phyloP scores from a whole-genome alignment of 2,329 filamentous ascomycete genomes.

The Fonsecaea monophora region DNA sequence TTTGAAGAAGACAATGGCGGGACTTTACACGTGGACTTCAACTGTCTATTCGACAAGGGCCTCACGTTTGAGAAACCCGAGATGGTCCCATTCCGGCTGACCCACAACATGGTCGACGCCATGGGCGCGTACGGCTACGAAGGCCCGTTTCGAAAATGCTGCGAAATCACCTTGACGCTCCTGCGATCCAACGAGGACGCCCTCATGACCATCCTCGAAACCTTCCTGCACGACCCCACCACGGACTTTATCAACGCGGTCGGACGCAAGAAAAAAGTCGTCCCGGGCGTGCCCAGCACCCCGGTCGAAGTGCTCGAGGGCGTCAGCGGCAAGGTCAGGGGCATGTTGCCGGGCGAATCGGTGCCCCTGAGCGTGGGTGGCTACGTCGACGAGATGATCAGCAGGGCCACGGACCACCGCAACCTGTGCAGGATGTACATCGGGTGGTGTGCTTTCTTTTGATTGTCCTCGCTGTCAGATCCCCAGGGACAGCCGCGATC shows the following conservation, averaged over 20 bases:
- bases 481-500: neutral
- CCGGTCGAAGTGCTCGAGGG: constrained; percentile 84
- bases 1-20: constrained; percentile 93
- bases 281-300: constrained; percentile 65
- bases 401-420: constrained; percentile 78
- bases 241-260: constrained; percentile 86
- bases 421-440: constrained; percentile 96
- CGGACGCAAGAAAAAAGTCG: constrained; percentile 54
- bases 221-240: constrained; percentile 95
- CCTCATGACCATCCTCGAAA: constrained; percentile 94
- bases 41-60: constrained; percentile 98
- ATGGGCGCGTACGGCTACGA: constrained; percentile 94
- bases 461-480: constrained; percentile 21
- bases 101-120: constrained; percentile 97
- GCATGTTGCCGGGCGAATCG: constrained; percentile 82
- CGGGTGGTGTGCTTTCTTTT: constrained; percentile 82
- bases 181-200: constrained; percentile 93
- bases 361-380: constrained; percentile 95
- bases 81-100: constrained; percentile 91
- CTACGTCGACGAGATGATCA: constrained; percentile 94
- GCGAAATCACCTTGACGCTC: constrained; percentile 83
- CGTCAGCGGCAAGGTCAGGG: constrained; percentile 84
- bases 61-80: constrained; percentile 95
- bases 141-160: constrained; percentile 87
- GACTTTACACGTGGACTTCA: constrained; percentile 98